A percentile compares a stretch with the other conserved stretches of the same genome.
These are phyloP conservation scores for Neotropicomus parvogracilis DNA, from an alignment of 1,284 basidiomycete species.

Conservation along the genomic window DNA sequence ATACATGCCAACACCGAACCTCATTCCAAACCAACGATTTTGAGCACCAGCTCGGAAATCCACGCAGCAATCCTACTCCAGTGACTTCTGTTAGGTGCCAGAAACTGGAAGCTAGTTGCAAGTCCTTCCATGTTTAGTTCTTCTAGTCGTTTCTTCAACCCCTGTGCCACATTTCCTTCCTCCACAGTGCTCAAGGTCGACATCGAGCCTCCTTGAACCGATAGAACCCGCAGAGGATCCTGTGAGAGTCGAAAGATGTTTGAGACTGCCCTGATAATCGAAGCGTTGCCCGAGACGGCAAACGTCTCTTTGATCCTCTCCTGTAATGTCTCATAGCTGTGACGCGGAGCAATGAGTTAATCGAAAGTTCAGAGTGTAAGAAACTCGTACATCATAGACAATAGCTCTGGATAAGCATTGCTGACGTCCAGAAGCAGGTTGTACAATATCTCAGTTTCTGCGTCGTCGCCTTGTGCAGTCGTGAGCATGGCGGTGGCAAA, in stretches of 20 bases:
- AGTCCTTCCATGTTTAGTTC: slow-evolving; percentile 70
- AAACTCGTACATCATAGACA: slow-evolving; percentile 66
- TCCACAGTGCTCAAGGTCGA: slow-evolving; percentile 66
- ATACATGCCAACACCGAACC: slow-evolving; percentile 18
- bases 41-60: slow-evolving; percentile 63
- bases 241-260: slow-evolving; percentile 70
- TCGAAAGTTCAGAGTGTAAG: slow-evolving; percentile 3
- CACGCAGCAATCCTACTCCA: slow-evolving; percentile 67
- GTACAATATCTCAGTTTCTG: slow-evolving; percentile 80
- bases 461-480: slow-evolving; percentile 77
- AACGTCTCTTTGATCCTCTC: slow-evolving; percentile 78
- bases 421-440: slow-evolving; percentile 75
- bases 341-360: slow-evolving; percentile 9
- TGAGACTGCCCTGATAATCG: slow-evolving; percentile 69
- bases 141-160: slow-evolving; percentile 44
- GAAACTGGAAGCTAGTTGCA: slow-evolving; percentile 63
- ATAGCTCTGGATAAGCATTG: slow-evolving; percentile 64
- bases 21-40: slow-evolving; percentile 47
- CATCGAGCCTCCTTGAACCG: slow-evolving; percentile 47
- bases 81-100: slow-evolving; percentile 53
- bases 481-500: slow-evolving; percentile 75
- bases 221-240: slow-evolving; percentile 45
- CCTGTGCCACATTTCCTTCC: slow-evolving; percentile 37
- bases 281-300: slow-evolving; percentile 67
- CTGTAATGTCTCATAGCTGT: slow-evolving; percentile 74